Evolutionary conservation across 208 protist genomes (phyloP).

Genomic region (Leishmania major): DNA sequence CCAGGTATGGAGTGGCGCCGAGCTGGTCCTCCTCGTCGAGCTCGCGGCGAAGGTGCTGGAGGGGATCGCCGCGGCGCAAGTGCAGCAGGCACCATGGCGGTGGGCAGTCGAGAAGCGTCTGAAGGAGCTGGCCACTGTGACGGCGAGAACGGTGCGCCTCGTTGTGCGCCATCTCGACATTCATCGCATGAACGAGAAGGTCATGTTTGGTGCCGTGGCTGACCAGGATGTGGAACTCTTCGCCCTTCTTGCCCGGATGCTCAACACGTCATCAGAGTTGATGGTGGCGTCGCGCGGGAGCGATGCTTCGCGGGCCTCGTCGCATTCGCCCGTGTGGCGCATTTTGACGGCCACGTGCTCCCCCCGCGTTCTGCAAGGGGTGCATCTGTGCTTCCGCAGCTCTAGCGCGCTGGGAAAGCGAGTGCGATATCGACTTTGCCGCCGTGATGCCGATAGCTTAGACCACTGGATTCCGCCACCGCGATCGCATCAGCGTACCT

Average conservation of each 20-base stretch:
- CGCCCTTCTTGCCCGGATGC: slow-evolving; percentile 12
- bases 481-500: not conserved
- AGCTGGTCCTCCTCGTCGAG: slow-evolving; percentile 37
- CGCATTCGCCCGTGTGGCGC: slow-evolving; percentile 16
- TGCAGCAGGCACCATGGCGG: slow-evolving; percentile 14
- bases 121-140: not conserved
- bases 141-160: slow-evolving; percentile 4
- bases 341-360: slow-evolving; percentile 16
- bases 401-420: slow-evolving; percentile 43
- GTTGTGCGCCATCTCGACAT: slow-evolving; percentile 26
- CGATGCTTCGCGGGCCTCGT: not conserved
- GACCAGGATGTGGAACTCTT: slow-evolving; percentile 22
- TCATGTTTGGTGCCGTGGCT: slow-evolving; percentile 26
- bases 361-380: slow-evolving; percentile 10
- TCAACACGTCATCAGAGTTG: slow-evolving; percentile 23
- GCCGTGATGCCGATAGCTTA: slow-evolving; percentile 36
- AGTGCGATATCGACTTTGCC: slow-evolving; percentile 35
- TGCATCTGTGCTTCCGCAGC: slow-evolving; percentile 40
- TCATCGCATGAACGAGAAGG: slow-evolving; percentile 26
- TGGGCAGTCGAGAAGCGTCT: slow-evolving; percentile 23
- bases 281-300: not conserved
- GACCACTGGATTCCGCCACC: slow-evolving; percentile 22
- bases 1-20: not conserved
- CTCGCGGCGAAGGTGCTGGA: slow-evolving; percentile 23
- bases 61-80: slow-evolving; percentile 2